Evolutionary conservation across 2,329 filamentous ascomycete genomes (phyloP).

Genomic region (Cryphonectria carpinicola): DNA sequence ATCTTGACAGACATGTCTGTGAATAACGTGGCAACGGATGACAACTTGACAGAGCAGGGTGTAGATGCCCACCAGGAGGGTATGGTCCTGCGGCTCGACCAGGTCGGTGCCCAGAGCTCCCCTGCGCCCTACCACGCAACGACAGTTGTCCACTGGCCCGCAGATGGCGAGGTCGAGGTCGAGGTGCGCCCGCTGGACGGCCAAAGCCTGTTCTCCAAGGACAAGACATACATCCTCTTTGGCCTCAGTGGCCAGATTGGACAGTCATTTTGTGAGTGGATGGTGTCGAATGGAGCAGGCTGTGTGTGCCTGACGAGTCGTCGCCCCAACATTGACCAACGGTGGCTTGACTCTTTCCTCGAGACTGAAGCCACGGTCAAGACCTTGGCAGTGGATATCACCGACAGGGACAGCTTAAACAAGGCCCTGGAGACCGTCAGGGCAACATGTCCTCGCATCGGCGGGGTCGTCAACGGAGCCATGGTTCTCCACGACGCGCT

Average conservation of each 20-base stretch:
- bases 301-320: conserved; percentile 46
- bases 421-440: conserved; percentile 5
- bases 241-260: conserved; percentile 42
- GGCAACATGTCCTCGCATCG: conserved; percentile 13
- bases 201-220: conserved; percentile 29
- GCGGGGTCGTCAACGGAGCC: conserved; percentile 28
- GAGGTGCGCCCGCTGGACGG: conserved; percentile 8
- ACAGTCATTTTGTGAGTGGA: conserved; percentile 44
- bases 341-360: conserved; percentile 34
- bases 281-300: conserved; percentile 43
- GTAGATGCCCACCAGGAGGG: not conserved
- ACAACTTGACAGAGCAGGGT: too few relatives aligned
- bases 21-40: too few relatives aligned
- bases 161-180: not conserved
- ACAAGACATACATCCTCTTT: conserved; percentile 40
- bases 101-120: not conserved
- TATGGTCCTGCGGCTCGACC: not conserved
- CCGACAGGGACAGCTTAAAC: not conserved
- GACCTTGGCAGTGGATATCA: conserved; percentile 21
- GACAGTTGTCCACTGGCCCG: conserved; percentile 6
- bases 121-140: not conserved
- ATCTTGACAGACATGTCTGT: not conserved
- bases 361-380: conserved; percentile 25
- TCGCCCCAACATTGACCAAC: conserved; percentile 38
- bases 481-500: conserved; percentile 27